Base-by-base conservation (phyloP, 805 yeast species). In the Lipomyces sp. region DNA sequence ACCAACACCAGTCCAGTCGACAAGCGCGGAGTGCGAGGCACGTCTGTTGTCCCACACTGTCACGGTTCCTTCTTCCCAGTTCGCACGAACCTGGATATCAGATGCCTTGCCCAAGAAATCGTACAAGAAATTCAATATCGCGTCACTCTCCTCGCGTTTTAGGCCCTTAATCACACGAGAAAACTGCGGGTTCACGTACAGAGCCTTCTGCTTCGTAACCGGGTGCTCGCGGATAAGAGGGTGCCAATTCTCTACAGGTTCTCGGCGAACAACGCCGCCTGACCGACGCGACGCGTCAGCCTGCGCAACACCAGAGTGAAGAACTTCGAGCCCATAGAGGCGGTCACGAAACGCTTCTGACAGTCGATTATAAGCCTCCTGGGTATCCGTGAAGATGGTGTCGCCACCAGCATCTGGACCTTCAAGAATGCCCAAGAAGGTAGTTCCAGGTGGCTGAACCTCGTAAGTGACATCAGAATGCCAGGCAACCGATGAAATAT, bases 21-120 rank as follows among this genome's bases (percentile, higher is more conserved):
- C 73, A 24, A 81, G 72, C 14, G 88, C 88, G 14, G 87, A 74
- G 64, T 85, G 91, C 31, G 78, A 67, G 13, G 80, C 76, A 61
- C 85, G 72, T 67, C 91, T 76, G 73, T 84, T 84, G 63, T 85
- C 91, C 90, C 90, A 84, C 23, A 83, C 70, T 29, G 81, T 85
- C 39, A 84, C 85, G 0, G 90, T 73, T 32, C 77, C 77, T 24
- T 82, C 82, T 62, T 82, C 86, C 84, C 88, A 84, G 43, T 68
- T 74, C 5, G 85, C 86, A 63, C 90, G 76, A 49, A 83, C 68
- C 61, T 84, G 90, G 53, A 84, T 71, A 66, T 85, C 91, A 8
- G 79, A 62, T 56, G 70, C 68, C 52, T 77, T 77, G 49, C 80
- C 71, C 63, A 84, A 66, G 58, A 74, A 74, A 33, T 74, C 59